A percentile compares a stretch with the other conserved stretches of the same genome.
Evolutionary conservation across 2,329 filamentous ascomycete genomes (phyloP).

Genomic region (Niveomyces coronatus): DNA sequence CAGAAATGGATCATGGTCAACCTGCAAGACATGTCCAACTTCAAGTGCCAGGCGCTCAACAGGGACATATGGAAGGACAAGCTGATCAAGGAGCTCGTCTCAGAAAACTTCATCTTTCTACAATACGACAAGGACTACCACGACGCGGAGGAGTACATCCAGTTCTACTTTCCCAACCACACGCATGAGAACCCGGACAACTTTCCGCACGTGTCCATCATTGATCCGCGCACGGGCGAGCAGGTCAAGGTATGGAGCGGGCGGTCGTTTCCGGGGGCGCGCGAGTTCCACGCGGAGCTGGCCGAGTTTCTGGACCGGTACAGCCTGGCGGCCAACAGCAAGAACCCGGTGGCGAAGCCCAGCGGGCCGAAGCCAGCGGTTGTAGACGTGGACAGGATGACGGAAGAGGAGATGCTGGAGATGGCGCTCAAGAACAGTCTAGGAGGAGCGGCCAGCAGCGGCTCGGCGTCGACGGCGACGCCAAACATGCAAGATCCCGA

Average conservation of each 20-base stretch:
- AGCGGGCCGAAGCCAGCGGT: slow-evolving; percentile 53
- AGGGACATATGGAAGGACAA: slow-evolving; percentile 92
- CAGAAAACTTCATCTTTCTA: slow-evolving; percentile 90
- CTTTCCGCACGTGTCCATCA: slow-evolving; percentile 91
- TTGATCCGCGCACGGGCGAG: slow-evolving; percentile 91
- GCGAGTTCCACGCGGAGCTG: slow-evolving; percentile 82
- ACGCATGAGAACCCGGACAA: slow-evolving; percentile 72
- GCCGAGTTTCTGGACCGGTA: slow-evolving; percentile 97
- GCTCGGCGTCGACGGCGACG: slow-evolving; percentile 26
- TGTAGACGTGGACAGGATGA: slow-evolving; percentile 77
- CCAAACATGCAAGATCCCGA: slow-evolving; percentile 70
- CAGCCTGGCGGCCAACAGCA: slow-evolving; percentile 75
- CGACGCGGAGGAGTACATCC: slow-evolving; percentile 68
- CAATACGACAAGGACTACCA: slow-evolving; percentile 85
- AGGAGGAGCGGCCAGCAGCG: slow-evolving; percentile 44
- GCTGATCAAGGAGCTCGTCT: slow-evolving; percentile 66
- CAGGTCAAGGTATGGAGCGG: slow-evolving; percentile 96
- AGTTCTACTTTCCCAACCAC: slow-evolving; percentile 72
- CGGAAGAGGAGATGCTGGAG: slow-evolving; percentile 94
- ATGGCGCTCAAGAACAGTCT: slow-evolving; percentile 87
- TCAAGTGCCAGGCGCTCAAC: slow-evolving; percentile 90
- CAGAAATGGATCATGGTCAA: slow-evolving; percentile 96
- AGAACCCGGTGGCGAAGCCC: slow-evolving; percentile 76
- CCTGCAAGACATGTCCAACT: slow-evolving; percentile 85
- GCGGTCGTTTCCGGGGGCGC: slow-evolving; percentile 60